Conservation (phyloP, 306 rosid species). For the Trifolium pratense region DNA sequence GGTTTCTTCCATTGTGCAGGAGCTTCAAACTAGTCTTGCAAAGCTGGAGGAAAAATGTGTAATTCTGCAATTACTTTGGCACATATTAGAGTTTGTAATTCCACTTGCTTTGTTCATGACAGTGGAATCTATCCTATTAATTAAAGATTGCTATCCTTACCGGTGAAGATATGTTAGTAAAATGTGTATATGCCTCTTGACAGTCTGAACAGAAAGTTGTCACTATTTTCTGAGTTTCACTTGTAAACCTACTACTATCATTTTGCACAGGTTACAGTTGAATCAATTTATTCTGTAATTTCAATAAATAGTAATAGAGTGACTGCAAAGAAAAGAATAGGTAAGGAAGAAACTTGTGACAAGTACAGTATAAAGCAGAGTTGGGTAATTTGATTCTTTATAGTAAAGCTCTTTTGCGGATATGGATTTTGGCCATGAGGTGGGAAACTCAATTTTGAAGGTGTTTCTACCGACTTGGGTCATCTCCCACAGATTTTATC, state of each 20-base stretch:
- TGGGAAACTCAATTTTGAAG: no score
- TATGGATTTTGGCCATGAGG: neutral
- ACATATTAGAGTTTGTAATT: slow-evolving; percentile 32
- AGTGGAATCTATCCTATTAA: slow-evolving; percentile 2
- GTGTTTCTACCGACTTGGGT: neutral
- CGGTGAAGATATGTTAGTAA: slow-evolving; percentile 21
- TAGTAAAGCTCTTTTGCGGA: no score
- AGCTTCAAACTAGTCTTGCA: slow-evolving; percentile 48
- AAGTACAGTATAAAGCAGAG: slow-evolving; percentile 14
- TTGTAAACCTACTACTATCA: neutral
- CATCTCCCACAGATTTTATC: neutral
- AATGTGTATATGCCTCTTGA: neutral
- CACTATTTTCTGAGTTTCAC: neutral
- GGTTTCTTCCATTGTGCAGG: slow-evolving; percentile 54
- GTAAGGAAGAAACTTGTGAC: slow-evolving; percentile 20
- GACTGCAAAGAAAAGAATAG: slow-evolving; percentile 38
- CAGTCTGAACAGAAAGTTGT: neutral
- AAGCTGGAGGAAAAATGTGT: slow-evolving; percentile 27
- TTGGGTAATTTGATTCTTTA: slow-evolving; percentile 26
- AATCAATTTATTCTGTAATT: neutral
- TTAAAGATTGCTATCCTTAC: slow-evolving; percentile 7
- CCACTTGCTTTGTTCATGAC: slow-evolving; percentile 38
- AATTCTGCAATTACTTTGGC: slow-evolving; percentile 14
- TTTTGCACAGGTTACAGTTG: neutral
- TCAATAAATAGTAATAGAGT: slow-evolving; percentile 27